Evolutionary conservation across 306 rosid species (phyloP).

Genomic region (Begonia fuchsioides): DNA sequence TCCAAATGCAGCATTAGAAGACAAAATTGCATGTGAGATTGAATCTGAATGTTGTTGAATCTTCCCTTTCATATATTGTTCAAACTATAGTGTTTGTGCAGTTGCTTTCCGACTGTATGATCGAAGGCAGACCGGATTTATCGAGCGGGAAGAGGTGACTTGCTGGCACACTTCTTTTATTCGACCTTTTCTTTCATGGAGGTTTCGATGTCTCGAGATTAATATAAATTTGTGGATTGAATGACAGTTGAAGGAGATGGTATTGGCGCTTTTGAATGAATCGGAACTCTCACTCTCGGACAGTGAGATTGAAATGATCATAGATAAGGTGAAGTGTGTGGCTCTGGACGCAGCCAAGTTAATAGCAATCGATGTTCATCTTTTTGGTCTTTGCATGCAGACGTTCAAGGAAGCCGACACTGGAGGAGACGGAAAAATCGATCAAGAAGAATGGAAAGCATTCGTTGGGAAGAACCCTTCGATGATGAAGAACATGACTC

Average conservation of each 20-base stretch:
- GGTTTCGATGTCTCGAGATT: background rate
- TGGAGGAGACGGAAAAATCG: slow-evolving; percentile 61
- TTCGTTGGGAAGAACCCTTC: slow-evolving; percentile 40
- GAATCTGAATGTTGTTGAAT: background rate
- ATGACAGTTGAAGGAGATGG: slow-evolving; percentile 68
- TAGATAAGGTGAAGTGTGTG: slow-evolving; percentile 34
- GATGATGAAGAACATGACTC: slow-evolving; percentile 58
- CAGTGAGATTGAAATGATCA: slow-evolving; percentile 40
- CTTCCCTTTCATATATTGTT: background rate
- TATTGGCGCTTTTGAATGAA: slow-evolving; percentile 46
- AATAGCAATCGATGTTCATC: background rate
- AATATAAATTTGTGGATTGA: slow-evolving; percentile 2
- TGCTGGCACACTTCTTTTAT: too few relatives aligned
- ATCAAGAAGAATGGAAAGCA: slow-evolving; percentile 51
- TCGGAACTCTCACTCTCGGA: slow-evolving; percentile 34
- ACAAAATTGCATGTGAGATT: slow-evolving; percentile 17
- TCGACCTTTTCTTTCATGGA: too few relatives aligned
- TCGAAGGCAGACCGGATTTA: slow-evolving; percentile 46
- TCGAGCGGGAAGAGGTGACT: slow-evolving; percentile 37
- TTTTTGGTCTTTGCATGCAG: slow-evolving; percentile 13
- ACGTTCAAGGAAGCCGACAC: slow-evolving; percentile 50
- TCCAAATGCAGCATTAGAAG: slow-evolving; percentile 53
- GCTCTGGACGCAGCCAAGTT: background rate
- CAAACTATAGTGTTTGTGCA: slow-evolving; percentile 11
- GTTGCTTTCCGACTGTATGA: slow-evolving; percentile 72